Conservation (phyloP, 805 yeast species). For the Starmerella davenportii region DNA sequence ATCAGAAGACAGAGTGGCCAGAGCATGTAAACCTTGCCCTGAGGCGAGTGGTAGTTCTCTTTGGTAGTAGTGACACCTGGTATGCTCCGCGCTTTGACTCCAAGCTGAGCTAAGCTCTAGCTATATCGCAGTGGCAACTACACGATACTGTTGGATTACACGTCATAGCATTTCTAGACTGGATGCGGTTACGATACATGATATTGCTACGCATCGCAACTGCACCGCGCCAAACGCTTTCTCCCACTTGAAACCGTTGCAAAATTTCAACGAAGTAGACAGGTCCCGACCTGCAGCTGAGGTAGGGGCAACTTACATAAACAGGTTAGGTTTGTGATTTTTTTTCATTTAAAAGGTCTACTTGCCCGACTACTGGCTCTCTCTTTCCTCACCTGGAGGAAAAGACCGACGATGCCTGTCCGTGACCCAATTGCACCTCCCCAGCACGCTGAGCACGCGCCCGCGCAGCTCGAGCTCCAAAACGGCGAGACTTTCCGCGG, state of each 20-base stretch:
- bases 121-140: no score
- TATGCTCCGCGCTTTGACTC: no score
- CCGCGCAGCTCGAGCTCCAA: conserved; percentile 74
- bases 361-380: background rate
- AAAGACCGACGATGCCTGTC: conserved; percentile 4
- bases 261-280: no score
- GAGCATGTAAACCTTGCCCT: no score
- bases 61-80: no score
- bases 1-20: conserved; percentile 7
- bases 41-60: background rate
- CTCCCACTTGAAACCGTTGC: no score
- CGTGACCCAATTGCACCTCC: conserved; percentile 83
- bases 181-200: no score
- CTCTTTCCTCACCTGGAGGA: background rate
- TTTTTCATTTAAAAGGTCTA: background rate
- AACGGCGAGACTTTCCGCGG: conserved; percentile 81
- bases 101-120: no score
- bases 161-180: no score
- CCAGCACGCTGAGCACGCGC: conserved; percentile 60
- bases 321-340: background rate
- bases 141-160: no score
- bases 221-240: no score
- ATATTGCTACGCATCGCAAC: no score
- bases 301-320: background rate
- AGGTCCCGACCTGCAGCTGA: background rate